Conservation (phyloP, 2,329 filamentous ascomycete genomes). For the Rachicladosporium sp. region DNA sequence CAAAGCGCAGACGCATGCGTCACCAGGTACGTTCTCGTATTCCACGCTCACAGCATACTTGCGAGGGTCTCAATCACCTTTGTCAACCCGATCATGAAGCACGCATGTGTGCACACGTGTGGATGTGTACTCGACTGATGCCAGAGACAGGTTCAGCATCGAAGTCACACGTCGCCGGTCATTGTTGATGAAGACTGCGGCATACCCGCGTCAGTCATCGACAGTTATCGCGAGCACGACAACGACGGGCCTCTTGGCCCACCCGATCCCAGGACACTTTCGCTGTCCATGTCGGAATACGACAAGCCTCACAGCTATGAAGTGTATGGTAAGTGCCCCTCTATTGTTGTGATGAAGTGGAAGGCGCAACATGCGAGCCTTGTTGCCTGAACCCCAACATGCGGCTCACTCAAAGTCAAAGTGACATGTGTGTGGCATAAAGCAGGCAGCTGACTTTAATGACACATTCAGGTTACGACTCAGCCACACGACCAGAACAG, state of each 20-base stretch:
- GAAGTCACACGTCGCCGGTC: constrained; percentile 12
- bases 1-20: constrained; percentile 22
- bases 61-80: constrained; percentile 2
- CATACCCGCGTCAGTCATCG: constrained; percentile 19
- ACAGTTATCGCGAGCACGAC: constrained; percentile 24
- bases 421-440: constrained; percentile 17
- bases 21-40: constrained; percentile 20
- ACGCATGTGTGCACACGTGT: no score
- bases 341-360: background rate
- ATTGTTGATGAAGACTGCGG: constrained; percentile 25
- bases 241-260: constrained; percentile 41
- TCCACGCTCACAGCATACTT: constrained; percentile 5
- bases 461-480: constrained; percentile 41
- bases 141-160: constrained; percentile 3
- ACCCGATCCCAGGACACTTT: constrained; percentile 26
- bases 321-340: constrained; percentile 62
- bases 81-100: background rate
- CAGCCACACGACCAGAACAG: constrained; percentile 48
- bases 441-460: constrained; percentile 30
- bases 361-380: background rate
- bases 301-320: constrained; percentile 62
- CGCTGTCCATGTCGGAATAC: constrained; percentile 72
- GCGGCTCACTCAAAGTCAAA: constrained; percentile 24
- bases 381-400: background rate
- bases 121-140: no score